A percentile compares a stretch with the other conserved stretches of the same genome.
Evolutionary conservation across 1,139 yeast species (phyloP).

Genomic region (Hansenula sp.): DNA sequence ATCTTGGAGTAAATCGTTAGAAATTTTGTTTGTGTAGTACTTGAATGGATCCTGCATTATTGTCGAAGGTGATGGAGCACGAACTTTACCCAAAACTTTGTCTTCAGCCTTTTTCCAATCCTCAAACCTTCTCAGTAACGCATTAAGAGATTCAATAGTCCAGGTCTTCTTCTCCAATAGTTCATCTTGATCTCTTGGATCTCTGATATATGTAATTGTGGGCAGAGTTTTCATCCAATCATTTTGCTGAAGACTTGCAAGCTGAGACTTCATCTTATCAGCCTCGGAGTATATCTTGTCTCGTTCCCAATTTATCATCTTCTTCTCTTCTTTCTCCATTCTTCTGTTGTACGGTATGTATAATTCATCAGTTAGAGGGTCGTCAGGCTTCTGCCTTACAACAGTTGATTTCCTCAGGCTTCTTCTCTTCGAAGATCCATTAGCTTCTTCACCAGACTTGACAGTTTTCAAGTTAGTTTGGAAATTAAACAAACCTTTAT

Average conservation of each 20-base stretch:
- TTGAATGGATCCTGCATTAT: constrained; percentile 9
- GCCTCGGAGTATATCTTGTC: constrained; percentile 46
- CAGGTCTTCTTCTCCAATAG: constrained; percentile 42
- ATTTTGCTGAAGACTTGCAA: constrained; percentile 40
- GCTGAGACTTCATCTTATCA: constrained; percentile 43
- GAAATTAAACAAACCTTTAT: constrained; percentile 1
- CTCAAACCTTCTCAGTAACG: constrained; percentile 43
- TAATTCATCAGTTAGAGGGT: constrained; percentile 41
- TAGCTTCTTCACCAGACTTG: neutral
- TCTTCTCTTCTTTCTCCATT: constrained; percentile 64
- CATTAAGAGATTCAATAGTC: constrained; percentile 47
- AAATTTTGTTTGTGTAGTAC: constrained; percentile 14
- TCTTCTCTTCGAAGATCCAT: constrained; percentile 2
- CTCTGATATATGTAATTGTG: constrained; percentile 47
- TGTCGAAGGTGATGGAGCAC: constrained; percentile 5
- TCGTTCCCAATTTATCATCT: constrained; percentile 56
- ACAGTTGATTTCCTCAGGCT: constrained; percentile 9
- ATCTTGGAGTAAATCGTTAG: constrained; percentile 16
- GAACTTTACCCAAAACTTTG: constrained; percentile 10
- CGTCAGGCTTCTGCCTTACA: constrained; percentile 20
- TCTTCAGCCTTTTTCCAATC: constrained; percentile 33
- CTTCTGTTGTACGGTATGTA: constrained; percentile 51
- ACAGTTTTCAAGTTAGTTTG: constrained; percentile 6
- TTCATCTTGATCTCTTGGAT: constrained; percentile 44
- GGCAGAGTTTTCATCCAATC: constrained; percentile 55